Conservation (phyloP, 257 asterid species). For the Petunia axillaris region DNA sequence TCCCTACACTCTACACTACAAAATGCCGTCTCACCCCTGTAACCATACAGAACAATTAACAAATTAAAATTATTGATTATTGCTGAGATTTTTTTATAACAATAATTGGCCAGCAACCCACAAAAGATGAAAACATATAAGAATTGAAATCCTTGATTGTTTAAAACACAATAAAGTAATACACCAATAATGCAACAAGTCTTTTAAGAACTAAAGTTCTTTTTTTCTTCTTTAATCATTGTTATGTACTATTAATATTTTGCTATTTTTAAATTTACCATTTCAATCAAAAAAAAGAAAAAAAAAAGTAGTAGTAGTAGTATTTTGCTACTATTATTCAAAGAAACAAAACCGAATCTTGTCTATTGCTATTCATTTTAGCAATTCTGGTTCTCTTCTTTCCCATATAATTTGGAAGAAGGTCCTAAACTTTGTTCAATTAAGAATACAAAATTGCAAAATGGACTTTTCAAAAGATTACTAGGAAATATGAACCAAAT, state of each 20-base stretch:
- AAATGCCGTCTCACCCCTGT: slow-evolving; percentile 54
- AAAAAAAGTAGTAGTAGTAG: too few species aligned
- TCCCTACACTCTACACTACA: slow-evolving; percentile 58
- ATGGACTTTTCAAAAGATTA: too few species aligned
- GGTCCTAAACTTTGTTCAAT: not conserved
- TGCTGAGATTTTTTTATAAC: not conserved
- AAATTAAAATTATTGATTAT: not conserved
- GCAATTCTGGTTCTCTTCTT: not conserved
- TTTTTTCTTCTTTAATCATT: not conserved
- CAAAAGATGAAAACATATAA: not conserved
- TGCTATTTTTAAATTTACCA: not conserved
- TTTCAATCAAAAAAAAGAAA: too few species aligned
- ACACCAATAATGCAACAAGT: not conserved
- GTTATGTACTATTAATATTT: not conserved
- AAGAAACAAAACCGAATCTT: not conserved
- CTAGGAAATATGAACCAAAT: too few species aligned
- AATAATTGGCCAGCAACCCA: not conserved
- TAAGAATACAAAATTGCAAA: too few species aligned
- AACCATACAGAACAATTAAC: slow-evolving; percentile 2
- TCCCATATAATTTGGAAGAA: slow-evolving; percentile 6
- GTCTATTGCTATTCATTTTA: not conserved
- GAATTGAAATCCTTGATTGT: not conserved
- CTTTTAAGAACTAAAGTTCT: not conserved
- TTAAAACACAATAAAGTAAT: not conserved
- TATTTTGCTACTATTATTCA: too few species aligned